Evolutionary conservation across 306 rosid genomes (phyloP), one percentile per base, ranked within the genome.

Genomic region (Castanea mollissima): DNA sequence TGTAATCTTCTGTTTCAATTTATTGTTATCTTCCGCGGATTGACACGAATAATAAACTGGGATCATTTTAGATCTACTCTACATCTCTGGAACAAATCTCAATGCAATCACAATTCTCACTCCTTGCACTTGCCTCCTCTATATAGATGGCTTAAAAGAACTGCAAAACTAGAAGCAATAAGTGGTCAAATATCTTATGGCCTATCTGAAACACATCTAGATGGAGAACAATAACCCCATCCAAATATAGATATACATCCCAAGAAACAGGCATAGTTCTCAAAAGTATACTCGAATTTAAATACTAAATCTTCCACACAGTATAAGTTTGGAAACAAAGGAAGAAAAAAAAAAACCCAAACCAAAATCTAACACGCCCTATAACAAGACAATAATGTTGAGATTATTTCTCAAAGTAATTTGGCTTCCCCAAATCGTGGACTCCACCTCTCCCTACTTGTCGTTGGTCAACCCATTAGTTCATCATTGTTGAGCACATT

Each of bases 401-500:
- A 62, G 38, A 64, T 29, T 67, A 11, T 67, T 60, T 21, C 27
- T 23, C 27, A 4, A 10, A 60, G 34, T 60, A 60, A 60, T 23
- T 25, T 1, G 1, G 32, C 6, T 32, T 35, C 27, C 38, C 25
- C 71, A 67, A 67, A 34, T 67, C 41, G 4, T 3, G 64, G 64
- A 20, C 31, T 58, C 64, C 64, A 21, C 2, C 11, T 58, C 64
- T 34, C n/a, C 71, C 52, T 32, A 35, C 16, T 67, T 18, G 64
- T 62, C 34, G 46, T 19, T 8, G 71, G 9, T 34, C 71, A 34
- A 9, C 71, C 7, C 46, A 65, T 8, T 32, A 44, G 20, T 67
- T 78, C 56, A 62, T 71, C 74, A 92, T 90, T 92, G 97, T 83
- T 92, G 99, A 32, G 99, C 99, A 19, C 98, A 95, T 55, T 92